These are phyloP conservation scores for Collybia sp. DNA, from an alignment of 768 basidiomycete species.

Conservation along the genomic window DNA sequence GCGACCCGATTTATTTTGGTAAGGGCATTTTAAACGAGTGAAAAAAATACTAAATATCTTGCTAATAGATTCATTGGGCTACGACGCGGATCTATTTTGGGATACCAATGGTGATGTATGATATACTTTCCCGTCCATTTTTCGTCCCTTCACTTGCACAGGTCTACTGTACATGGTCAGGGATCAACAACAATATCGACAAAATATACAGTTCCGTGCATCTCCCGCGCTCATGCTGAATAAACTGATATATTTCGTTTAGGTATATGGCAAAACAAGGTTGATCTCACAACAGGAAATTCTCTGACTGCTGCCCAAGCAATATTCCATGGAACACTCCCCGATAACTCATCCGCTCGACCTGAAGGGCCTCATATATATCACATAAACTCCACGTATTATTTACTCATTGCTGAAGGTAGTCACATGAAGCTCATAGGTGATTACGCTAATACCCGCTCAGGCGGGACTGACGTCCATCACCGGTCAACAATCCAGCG, in stretches of 20 bases:
- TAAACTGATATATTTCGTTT: background rate
- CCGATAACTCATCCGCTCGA: conserved; percentile 26
- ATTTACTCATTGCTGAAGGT: conserved; percentile 37
- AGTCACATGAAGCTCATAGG: background rate
- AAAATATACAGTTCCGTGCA: conserved; percentile 32
- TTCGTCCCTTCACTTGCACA: conserved; percentile 3
- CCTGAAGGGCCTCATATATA: conserved; percentile 39
- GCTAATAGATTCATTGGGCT: conserved; percentile 28
- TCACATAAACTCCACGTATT: conserved; percentile 31
- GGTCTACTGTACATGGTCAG: conserved; percentile 33
- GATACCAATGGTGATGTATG: conserved; percentile 29
- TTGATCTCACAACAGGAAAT: conserved; percentile 29
- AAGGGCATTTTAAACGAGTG: background rate
- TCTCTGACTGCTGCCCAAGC: conserved; percentile 28
- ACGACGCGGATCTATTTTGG: conserved; percentile 38
- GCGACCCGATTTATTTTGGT: conserved; percentile 37
- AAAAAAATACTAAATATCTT: background rate
- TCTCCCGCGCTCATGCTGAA: background rate
- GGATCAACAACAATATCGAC: conserved; percentile 32
- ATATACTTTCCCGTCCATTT: background rate
- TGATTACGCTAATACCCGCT: background rate
- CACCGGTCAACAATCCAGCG: conserved; percentile 34
- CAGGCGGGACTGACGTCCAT: conserved; percentile 29
- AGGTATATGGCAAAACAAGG: conserved; percentile 38
- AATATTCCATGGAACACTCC: conserved; percentile 33